Percentiles rank a stretch among this genome's conserved stretches.
phyloP scores from a whole-genome alignment of 306 rosid species.

The Ammopiptanthus mongolicus region DNA sequence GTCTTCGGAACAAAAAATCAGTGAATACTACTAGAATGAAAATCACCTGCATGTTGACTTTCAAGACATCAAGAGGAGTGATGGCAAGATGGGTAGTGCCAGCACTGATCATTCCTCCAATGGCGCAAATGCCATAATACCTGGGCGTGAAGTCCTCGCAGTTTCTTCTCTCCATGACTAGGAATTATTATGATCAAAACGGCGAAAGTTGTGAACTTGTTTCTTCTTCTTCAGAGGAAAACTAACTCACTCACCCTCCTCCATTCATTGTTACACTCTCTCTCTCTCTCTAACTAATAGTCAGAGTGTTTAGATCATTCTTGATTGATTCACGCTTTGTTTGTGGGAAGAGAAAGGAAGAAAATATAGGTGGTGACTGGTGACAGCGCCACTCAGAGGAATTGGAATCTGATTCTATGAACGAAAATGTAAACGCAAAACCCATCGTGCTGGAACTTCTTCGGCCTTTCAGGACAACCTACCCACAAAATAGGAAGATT shows the following conservation, averaged over 20 bases:
- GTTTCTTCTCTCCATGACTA: constrained; percentile 30
- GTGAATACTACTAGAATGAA: background rate
- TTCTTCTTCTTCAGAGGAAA: constrained; percentile 5
- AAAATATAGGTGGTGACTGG: too few relatives aligned
- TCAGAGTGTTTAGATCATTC: too few relatives aligned
- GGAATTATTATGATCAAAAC: constrained; percentile 4
- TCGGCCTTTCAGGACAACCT: too few relatives aligned
- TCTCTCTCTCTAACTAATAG: too few relatives aligned
- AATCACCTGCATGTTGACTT: constrained; percentile 46
- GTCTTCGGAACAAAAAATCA: background rate
- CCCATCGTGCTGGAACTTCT: too few relatives aligned
- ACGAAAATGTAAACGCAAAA: too few relatives aligned
- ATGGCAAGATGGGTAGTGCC: constrained; percentile 52
- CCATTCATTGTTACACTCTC: constrained; percentile 2
- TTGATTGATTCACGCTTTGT: too few relatives aligned
- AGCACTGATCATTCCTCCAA: constrained; percentile 64
- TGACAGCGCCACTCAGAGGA: too few relatives aligned
- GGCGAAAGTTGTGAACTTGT: background rate
- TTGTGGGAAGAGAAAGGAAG: too few relatives aligned
- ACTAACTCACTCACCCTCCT: background rate
- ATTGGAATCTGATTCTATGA: too few relatives aligned
- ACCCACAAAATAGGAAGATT: too few relatives aligned
- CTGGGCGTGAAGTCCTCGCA: constrained; percentile 34
- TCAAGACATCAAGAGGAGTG: constrained; percentile 55
- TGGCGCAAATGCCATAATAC: constrained; percentile 47